A percentile compares a stretch with the other conserved stretches of the same genome.
Evolutionary conservation across 139 green algal species (phyloP).

Genomic region (Volvox africanus): DNA sequence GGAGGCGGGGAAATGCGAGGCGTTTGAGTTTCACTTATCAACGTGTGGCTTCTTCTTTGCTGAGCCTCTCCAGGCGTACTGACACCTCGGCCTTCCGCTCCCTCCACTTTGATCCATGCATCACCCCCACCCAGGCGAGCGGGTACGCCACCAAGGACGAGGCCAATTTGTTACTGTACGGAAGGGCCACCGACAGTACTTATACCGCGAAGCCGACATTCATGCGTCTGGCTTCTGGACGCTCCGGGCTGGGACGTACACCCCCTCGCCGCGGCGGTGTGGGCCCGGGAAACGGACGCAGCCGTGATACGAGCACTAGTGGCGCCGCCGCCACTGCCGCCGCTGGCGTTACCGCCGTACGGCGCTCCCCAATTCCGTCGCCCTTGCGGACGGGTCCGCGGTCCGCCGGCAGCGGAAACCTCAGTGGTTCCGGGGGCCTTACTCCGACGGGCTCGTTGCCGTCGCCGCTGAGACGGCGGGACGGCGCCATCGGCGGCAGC

Average conservation of each 20-base stretch:
- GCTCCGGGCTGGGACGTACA: constrained; percentile 1
- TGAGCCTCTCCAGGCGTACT: too few relatives aligned
- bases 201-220: constrained; percentile 53
- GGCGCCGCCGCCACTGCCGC: not conserved
- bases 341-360: not conserved
- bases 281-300: not conserved
- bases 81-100: too few relatives aligned
- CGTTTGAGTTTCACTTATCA: too few relatives aligned
- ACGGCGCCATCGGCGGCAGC: not conserved
- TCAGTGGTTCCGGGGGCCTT: too few relatives aligned
- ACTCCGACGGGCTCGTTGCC: not conserved
- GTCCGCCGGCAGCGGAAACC: not conserved
- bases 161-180: constrained; percentile 59
- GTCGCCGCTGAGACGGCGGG: not conserved
- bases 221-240: constrained; percentile 36
- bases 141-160: constrained; percentile 56
- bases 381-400: not conserved
- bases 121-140: constrained; percentile 22
- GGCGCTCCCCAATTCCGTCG: not conserved
- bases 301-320: not conserved
- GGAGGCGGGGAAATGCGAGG: too few relatives aligned
- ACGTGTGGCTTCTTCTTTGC: too few relatives aligned
- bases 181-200: constrained; percentile 47
- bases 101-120: not conserved
- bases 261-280: not conserved